Base-by-base conservation (phyloP, 2,329 filamentous ascomycete genomes). In the Proliferodiscus dingleyae region DNA sequence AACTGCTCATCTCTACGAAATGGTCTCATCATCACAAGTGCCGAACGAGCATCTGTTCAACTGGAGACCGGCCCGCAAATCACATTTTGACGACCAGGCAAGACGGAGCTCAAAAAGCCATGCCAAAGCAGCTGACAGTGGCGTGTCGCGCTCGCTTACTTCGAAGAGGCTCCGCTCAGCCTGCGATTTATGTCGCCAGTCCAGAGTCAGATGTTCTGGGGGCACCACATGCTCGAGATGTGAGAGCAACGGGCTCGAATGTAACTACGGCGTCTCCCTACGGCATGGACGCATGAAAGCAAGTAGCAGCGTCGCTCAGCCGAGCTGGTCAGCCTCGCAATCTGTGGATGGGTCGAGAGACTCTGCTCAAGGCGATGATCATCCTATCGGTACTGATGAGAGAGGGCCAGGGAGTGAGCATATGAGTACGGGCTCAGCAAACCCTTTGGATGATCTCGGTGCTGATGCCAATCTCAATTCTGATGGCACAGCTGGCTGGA, bases 161-260 rank as follows among this genome's bases (percentile, higher is more conserved):
- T 7, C 26, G 23, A 30, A 30, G n/a, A 41, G 26, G 18, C 26
- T 41, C 13, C 24, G 26, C 4, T 8, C 24, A 30, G 38, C 38
- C 7, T 41, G 38, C 24, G 24, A 41, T 30, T 16, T 41, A 10
- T 41, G 38, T 30, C 38, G 23, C 38, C 38, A 41, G 13, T 41
- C 24, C 8, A 10, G 38, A 18, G 15, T 41, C n/a, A 41, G 30
- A n/a, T 41, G 24, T 11, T 41, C 38, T 5, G 38, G 38, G 10
- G 24, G 24, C 4, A 19, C 11, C 15, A 29, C 22, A 24, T 41
- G 24, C 16, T 15, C 16, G 21, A 15, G 24, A 41, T 41, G 38
- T 28, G 18, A n/a, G 15, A 19, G 13, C n/a, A 41, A 30, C 16
- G 13, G 18, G n/a, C n/a, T 41, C 1, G 30, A 21, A 11, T 40